Evolutionary conservation across 345 rosid species (phyloP), one percentile per base, ranked within the genome.

Genomic region (Hibiscus trionum): DNA sequence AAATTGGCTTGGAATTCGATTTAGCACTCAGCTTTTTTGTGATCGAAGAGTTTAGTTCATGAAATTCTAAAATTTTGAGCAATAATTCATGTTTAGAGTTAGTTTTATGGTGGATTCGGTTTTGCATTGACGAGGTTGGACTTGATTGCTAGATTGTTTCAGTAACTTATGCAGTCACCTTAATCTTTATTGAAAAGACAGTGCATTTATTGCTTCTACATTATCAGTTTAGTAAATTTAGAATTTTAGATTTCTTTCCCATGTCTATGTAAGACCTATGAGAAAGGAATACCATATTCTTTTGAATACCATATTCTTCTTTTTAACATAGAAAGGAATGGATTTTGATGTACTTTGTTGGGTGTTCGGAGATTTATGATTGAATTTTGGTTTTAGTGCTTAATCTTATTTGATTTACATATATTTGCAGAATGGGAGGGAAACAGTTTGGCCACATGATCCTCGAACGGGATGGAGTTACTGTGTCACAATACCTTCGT

Each of bases 391-490:
- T 63, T 63, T 17, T 72, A 27, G n/a, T 12, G 12, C 49, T 26
- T 46, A 10, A 8, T 44, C 49, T 26, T 46, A 10, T 15, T 44
- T 12, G 10, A 26, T 9, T 63, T 21, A 73, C 44, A n/a, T 47
- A 7, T 61, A 21, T 21, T 21, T 83, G 90, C 95, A 95, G 99
- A 87, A 72, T 73, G 99, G 97, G 64, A 84, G 83, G 78, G 88
- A 87, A 58, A 95, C 98, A 14, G 77, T 85, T 71, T 92, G 97
- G 97, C 97, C 99, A 0, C 99, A 90, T 66, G 99, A 92, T 31
- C 33, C 33, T 31, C 33, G 33, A 31, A 31, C 33, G 33, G 33
- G 33, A 3, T 31, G 33, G 33, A 31, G 97, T 84, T 95, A 91
- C 80, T 95, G 96, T 72, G 86, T 87, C 42, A 89, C 88, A 0